phyloP scores from a whole-genome alignment of 2,329 filamentous ascomycete genomes.

The Sporothrix schenckii region DNA sequence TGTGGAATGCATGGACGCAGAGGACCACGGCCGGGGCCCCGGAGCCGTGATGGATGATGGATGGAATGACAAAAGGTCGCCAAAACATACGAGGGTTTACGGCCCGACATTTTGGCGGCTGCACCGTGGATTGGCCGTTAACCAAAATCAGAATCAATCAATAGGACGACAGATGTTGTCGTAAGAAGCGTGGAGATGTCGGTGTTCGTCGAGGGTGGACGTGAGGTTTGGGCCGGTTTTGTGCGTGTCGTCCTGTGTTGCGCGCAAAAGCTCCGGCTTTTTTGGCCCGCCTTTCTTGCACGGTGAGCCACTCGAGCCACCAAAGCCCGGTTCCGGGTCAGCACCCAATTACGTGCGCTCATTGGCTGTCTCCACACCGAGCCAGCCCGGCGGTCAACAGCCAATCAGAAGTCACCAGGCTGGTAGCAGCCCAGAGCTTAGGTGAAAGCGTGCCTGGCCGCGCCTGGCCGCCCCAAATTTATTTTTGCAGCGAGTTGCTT shows the following conservation, averaged over 20 bases:
- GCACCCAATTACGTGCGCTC: conserved; percentile 35
- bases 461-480: conserved; percentile 12
- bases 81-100: conserved; percentile 60
- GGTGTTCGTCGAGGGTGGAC: conserved; percentile 28
- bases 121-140: background rate
- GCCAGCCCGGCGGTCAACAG: background rate
- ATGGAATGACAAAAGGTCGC: background rate
- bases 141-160: background rate
- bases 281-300: conserved; percentile 31
- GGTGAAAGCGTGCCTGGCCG: conserved; percentile 19
- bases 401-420: conserved; percentile 35
- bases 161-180: conserved; percentile 39
- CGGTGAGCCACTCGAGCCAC: conserved; percentile 7
- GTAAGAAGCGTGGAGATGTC: background rate
- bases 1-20: background rate
- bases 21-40: background rate
- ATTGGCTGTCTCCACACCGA: conserved; percentile 36
- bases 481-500: conserved; percentile 20
- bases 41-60: background rate
- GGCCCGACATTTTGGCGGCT: conserved; percentile 55
- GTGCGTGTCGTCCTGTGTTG: background rate
- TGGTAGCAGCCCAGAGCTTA: conserved; percentile 31
- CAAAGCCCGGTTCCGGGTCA: conserved; percentile 33
- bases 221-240: conserved; percentile 35
- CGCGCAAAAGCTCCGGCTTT: conserved; percentile 32